phyloP scores from a whole-genome alignment of 1,284 basidiomycete species.

The Pseudozyma thailandica region DNA sequence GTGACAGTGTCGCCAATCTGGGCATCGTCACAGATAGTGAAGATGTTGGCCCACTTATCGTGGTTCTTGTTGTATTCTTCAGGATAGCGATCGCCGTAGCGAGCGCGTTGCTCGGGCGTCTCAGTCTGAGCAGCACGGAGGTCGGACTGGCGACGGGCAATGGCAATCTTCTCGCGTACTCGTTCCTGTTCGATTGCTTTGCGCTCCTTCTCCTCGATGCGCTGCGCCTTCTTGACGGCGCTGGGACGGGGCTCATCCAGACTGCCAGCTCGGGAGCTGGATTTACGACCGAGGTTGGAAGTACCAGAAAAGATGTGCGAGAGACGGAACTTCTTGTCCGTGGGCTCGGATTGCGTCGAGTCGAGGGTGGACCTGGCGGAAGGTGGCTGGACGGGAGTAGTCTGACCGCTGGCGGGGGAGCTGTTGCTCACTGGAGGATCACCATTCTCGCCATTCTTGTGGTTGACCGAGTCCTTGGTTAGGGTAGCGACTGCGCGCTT shows the following conservation, averaged over 20 bases:
- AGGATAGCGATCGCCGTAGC: conserved; percentile 51
- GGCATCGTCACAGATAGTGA: conserved; percentile 33
- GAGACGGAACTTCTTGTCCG: conserved; percentile 47
- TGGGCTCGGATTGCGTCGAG: conserved; percentile 15
- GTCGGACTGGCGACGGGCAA: conserved; percentile 45
- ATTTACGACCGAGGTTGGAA: conserved; percentile 21
- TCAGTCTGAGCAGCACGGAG: conserved; percentile 51
- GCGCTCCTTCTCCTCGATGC: conserved; percentile 48
- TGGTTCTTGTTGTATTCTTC: conserved; percentile 41
- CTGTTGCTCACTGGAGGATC: conserved; percentile 10
- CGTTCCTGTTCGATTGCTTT: conserved; percentile 43
- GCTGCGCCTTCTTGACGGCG: conserved; percentile 41
- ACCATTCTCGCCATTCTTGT: conserved; percentile 26
- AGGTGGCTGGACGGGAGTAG: conserved; percentile 22
- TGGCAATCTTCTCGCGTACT: conserved; percentile 29
- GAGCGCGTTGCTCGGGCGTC: conserved; percentile 55
- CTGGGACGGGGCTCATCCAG: conserved; percentile 48
- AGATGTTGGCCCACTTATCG: conserved; percentile 33
- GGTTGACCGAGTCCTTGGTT: conserved; percentile 35
- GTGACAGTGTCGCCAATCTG: conserved; percentile 44
- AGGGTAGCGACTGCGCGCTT: conserved; percentile 38
- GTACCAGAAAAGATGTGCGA: conserved; percentile 48
- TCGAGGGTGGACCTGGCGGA: conserved; percentile 32
- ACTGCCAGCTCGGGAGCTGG: conserved; percentile 25
- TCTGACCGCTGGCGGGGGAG: conserved; percentile 12